phyloP scores from a whole-genome alignment of 225 moss, liverwort and hornwort genomes.

The Antitrichia curtipendula region DNA sequence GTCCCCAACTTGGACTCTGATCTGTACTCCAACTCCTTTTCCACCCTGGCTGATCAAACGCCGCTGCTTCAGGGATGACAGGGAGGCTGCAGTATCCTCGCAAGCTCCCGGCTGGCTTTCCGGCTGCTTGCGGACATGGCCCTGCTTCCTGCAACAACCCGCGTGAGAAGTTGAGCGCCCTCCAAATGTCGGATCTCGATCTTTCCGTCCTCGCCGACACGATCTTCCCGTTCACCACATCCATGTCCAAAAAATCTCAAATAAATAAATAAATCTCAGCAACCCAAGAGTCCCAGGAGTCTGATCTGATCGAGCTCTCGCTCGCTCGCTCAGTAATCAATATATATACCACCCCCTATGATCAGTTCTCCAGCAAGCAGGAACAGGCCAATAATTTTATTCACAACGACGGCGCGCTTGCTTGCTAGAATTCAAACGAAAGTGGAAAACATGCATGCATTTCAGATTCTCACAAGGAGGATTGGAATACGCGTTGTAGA shows the following conservation, averaged over 20 bases:
- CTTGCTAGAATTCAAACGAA: neutral
- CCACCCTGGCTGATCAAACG: neutral
- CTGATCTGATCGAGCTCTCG: neutral
- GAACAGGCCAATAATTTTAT: neutral
- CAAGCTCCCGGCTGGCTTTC: neutral
- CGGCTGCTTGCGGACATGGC: neutral
- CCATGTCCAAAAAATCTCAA: neutral
- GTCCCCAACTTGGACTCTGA: neutral
- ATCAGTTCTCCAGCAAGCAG: neutral
- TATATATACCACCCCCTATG: neutral
- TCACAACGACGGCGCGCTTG: neutral
- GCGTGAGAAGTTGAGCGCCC: neutral
- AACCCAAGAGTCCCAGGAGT: neutral
- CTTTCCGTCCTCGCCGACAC: slow-evolving; percentile 1
- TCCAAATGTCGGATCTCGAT: neutral
- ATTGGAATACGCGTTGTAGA: too few species aligned
- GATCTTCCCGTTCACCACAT: slow-evolving; percentile 9
- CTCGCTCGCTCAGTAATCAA: neutral
- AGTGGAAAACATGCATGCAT: neutral
- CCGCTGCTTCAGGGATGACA: neutral
- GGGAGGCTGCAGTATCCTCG: neutral
- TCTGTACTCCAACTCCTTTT: neutral
- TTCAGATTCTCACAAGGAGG: neutral
- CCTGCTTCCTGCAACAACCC: neutral
- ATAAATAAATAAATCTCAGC: neutral